Base-by-base conservation (phyloP, 495 filamentous ascomycete genomes). In the Trichoderma virens region DNA sequence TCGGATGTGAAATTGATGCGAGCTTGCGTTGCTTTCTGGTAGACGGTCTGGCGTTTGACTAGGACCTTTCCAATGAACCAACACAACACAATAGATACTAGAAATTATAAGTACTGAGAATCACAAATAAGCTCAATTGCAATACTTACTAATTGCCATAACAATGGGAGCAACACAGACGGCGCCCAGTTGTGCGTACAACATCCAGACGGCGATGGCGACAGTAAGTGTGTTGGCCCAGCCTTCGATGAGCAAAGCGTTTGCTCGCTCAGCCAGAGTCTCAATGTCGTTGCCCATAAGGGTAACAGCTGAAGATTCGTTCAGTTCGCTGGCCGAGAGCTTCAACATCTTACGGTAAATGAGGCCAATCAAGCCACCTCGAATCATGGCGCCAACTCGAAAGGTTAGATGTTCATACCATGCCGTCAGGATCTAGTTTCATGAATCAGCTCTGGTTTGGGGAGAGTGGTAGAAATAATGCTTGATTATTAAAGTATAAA, bases 361-460 rank as follows among this genome's bases (percentile, higher is more conserved):
- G 68, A 84, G 80, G 2, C 78, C 79, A 11, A 85, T 77, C 2
- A 90, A 71, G 4, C 80, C 78, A 0, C 84, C 86, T 9, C 87
- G 77, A 2, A 79, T 73, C 83, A 86, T 87, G 30, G 81, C 87
- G 27, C 87, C 78, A 16, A 74, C 74, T 0, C 86, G 82, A 65
- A 83, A 83, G 1, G 79, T 80, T n/a, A 78, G 72, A 67, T 89
- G 85, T 68, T 83, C 80, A 61, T 88, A 85, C 45, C 80, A 71
- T 0, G 76, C 78, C 0, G 67, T 79, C 82, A 80, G 16, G 25
- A 51, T 32, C 32, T 63, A 23, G 30, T 45, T 11, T 31, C 30
- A n/a, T 2, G 3, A 20, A 23, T 47, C 23, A 47, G 43, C 43
- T 7, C 4, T 34, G 30, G n/a, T n/a, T n/a, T n/a, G n/a, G n/a